Evolutionary conservation across 2,329 filamentous ascomycete genomes (phyloP).

Genomic region (Coniosporium tulheliwenetii): DNA sequence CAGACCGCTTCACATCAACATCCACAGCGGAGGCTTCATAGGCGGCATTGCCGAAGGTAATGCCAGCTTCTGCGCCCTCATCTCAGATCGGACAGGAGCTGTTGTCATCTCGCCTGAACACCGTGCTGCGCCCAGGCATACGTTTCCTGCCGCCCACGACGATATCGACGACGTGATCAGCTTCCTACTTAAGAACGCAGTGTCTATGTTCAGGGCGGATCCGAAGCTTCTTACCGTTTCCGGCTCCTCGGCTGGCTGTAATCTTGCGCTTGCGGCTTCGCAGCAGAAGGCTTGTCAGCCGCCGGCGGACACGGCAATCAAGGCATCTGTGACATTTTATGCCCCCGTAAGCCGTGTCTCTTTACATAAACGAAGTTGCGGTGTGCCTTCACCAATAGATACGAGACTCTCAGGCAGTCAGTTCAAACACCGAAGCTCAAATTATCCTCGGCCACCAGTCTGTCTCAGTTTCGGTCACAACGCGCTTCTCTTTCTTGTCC

Average conservation of each 20-base stretch:
- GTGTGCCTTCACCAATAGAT: neutral
- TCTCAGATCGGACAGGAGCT: conserved; percentile 24
- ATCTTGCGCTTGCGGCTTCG: conserved; percentile 22
- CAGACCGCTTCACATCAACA: conserved; percentile 28
- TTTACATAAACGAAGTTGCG: neutral
- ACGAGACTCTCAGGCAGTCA: too few relatives aligned
- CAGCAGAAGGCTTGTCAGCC: conserved; percentile 5
- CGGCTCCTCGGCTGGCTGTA: conserved; percentile 29
- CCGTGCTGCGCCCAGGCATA: conserved; percentile 23
- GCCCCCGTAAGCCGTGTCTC: conserved; percentile 9
- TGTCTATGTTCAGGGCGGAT: conserved; percentile 20
- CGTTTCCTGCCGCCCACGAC: conserved; percentile 25
- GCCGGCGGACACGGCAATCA: conserved; percentile 15
- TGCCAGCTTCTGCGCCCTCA: conserved; percentile 16
- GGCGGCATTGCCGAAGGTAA: conserved; percentile 26
- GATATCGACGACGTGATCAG: conserved; percentile 28
- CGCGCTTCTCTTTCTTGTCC: too few relatives aligned
- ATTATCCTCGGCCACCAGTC: too few relatives aligned
- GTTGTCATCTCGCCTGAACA: conserved; percentile 24
- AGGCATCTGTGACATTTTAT: conserved; percentile 26
- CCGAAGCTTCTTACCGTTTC: conserved; percentile 25
- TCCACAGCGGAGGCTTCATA: conserved; percentile 29
- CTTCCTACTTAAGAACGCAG: conserved; percentile 24
- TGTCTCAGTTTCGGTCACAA: too few relatives aligned
- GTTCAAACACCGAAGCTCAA: too few relatives aligned